Evolutionary conservation across 2,329 filamentous ascomycete genomes (phyloP), one percentile per base, ranked within the genome.

Genomic region (Trichoderma asperellum): DNA sequence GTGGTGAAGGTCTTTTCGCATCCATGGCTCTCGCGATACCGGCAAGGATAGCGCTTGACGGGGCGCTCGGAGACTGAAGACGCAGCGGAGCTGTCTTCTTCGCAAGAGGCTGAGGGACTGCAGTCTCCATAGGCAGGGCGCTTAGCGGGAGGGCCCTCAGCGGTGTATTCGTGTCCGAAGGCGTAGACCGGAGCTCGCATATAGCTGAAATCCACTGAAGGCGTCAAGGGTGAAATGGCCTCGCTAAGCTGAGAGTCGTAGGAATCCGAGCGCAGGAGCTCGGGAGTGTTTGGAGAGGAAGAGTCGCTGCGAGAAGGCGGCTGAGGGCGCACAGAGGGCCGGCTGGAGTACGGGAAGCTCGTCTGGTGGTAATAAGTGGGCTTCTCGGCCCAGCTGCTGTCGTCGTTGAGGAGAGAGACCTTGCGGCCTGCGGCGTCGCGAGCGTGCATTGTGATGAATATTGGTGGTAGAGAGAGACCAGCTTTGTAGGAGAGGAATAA

Each of bases 1-100:
- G 92, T 95, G 70, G 92, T 94, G 77, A 95, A 95, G 12, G 89
- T 92, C 82, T 93, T 92, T 75, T 87, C 87, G 81, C 92, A 95
- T 52, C 88, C 87, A 74, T 89, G 90, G 63, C 85, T 86, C 72
- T 93, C 90, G 40, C 89, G 87, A 76, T 90, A 91, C 29, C 91
- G 89, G 78, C 91, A 94, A 1, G 91, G 90, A 74, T 92, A 93
- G 69, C 90, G 86, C 87, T 90, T 93, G 79, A 84, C 80, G 69
- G 83, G 76, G 71, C 85, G 79, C 74, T 87, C 82, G 73, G 81
- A 75, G 73, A 79, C 71, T 72, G 80, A 75, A 52, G 82, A 81
- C 10, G 63, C 53, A 60, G 81, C 77, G 67, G 77, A 79, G 73
- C 79, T 81, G 73, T 84, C 87, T 75, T 82, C 86, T 73, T 88